phyloP scores from a whole-genome alignment of 2,329 filamentous ascomycete genomes.

The Chaetothyriales sp. region DNA sequence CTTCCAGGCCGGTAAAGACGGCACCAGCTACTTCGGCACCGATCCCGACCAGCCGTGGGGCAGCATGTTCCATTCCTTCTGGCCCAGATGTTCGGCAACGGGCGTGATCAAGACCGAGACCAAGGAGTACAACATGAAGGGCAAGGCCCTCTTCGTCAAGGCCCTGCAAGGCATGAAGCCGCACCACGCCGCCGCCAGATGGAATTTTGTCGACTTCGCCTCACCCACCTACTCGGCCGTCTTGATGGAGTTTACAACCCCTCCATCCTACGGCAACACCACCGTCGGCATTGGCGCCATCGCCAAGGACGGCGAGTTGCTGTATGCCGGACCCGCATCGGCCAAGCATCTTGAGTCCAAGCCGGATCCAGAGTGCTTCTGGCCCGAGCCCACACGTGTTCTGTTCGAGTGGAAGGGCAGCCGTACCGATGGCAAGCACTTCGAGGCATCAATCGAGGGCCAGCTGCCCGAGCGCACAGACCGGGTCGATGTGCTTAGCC shows the following conservation, averaged over 20 bases:
- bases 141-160: constrained; percentile 65
- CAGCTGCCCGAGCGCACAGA: constrained; percentile 58
- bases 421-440: constrained; percentile 59
- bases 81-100: constrained; percentile 72
- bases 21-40: constrained; percentile 73
- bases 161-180: constrained; percentile 98
- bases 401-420: constrained; percentile 68
- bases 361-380: constrained; percentile 64
- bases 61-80: constrained; percentile 81
- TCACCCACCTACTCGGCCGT: constrained; percentile 72
- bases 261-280: constrained; percentile 79
- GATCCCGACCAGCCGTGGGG: constrained; percentile 83
- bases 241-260: constrained; percentile 93
- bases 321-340: constrained; percentile 56
- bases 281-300: constrained; percentile 72
- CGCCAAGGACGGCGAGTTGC: constrained; percentile 61
- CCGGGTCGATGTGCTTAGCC: constrained; percentile 87
- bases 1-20: constrained; percentile 72
- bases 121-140: constrained; percentile 68
- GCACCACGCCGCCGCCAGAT: constrained; percentile 79
- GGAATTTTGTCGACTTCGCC: constrained; percentile 93
- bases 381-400: constrained; percentile 70
- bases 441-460: constrained; percentile 57
- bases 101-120: constrained; percentile 74
- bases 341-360: constrained; percentile 57